Conservation (phyloP, 1,284 basidiomycete genomes). For the Sporisorium exsertum region DNA sequence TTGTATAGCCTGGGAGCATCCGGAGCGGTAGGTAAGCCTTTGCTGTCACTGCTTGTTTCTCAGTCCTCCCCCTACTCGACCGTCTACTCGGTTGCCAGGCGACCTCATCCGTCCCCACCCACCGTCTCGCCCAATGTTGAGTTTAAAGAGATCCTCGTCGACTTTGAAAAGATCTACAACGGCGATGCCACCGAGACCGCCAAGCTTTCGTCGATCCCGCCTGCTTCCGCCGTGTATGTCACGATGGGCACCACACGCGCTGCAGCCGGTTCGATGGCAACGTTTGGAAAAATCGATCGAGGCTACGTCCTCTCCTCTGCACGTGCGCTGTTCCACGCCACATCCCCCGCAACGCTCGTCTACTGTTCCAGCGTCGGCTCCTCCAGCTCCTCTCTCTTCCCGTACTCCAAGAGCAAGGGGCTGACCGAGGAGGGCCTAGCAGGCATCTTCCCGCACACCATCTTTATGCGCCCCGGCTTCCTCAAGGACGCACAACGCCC, state of each 20-base stretch:
- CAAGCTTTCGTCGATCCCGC: conserved; percentile 29
- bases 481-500: conserved; percentile 70
- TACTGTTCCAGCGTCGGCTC: conserved; percentile 75
- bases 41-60: conserved; percentile 45
- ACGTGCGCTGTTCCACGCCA: conserved; percentile 73
- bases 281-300: conserved; percentile 80
- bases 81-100: conserved; percentile 78
- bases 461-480: conserved; percentile 77
- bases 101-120: conserved; percentile 69
- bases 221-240: conserved; percentile 41
- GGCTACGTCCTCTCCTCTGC: conserved; percentile 81
- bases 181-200: conserved; percentile 17
- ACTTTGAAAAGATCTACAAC: conserved; percentile 47
- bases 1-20: conserved; percentile 45
- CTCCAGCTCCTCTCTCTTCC: conserved; percentile 49
- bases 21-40: conserved; percentile 54
- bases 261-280: conserved; percentile 75
- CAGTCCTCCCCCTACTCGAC: conserved; percentile 64
- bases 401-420: conserved; percentile 74
- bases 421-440: conserved; percentile 79
- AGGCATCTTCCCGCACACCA: conserved; percentile 76
- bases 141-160: conserved; percentile 41
- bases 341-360: conserved; percentile 74
- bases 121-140: conserved; percentile 69
- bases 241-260: conserved; percentile 57